These are phyloP conservation scores for Botrytis sinoallii DNA, from an alignment of 2,329 filamentous ascomycete species.

Conservation along the genomic window DNA sequence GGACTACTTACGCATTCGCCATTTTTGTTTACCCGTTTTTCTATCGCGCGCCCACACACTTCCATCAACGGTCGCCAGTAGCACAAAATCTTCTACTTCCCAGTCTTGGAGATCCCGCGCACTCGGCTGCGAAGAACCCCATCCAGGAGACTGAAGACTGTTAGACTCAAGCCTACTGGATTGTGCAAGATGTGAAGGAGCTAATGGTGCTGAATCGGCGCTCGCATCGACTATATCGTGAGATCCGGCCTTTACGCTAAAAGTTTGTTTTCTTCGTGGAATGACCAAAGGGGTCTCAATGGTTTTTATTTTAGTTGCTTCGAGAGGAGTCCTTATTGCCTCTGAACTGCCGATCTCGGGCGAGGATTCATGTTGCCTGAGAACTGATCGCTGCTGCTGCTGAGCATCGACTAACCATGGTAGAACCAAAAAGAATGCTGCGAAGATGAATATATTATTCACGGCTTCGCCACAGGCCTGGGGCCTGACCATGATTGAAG, in stretches of 20 bases:
- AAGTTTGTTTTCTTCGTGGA: conserved; percentile 35
- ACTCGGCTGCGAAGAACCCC: conserved; percentile 73
- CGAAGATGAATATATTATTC: conserved; percentile 49
- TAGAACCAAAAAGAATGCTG: conserved; percentile 56
- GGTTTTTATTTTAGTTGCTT: conserved; percentile 34
- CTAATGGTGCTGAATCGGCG: conserved; percentile 88
- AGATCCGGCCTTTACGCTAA: conserved; percentile 33
- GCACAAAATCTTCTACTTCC: conserved; percentile 99
- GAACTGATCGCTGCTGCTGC: conserved; percentile 53
- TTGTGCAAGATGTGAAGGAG: conserved; percentile 95
- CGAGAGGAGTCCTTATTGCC: conserved; percentile 27
- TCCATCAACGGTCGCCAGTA: conserved; percentile 99
- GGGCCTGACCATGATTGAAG: conserved; percentile 41
- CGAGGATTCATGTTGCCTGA: conserved; percentile 34
- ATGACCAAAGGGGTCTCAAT: conserved; percentile 36
- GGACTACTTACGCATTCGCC: conserved; percentile 44
- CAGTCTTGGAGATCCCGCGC: conserved; percentile 98
- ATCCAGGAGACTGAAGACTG: conserved; percentile 55
- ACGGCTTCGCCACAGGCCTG: conserved; percentile 55
- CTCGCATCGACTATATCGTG: conserved; percentile 67
- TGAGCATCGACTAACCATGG: conserved; percentile 61
- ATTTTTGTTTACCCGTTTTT: conserved; percentile 77
- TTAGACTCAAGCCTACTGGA: conserved; percentile 77
- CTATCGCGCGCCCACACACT: conserved; percentile 89
- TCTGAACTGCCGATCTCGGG: conserved; percentile 35